These are phyloP conservation scores for Pachyrhizus erosus DNA, from an alignment of 306 rosid species.

Conservation along the genomic window DNA sequence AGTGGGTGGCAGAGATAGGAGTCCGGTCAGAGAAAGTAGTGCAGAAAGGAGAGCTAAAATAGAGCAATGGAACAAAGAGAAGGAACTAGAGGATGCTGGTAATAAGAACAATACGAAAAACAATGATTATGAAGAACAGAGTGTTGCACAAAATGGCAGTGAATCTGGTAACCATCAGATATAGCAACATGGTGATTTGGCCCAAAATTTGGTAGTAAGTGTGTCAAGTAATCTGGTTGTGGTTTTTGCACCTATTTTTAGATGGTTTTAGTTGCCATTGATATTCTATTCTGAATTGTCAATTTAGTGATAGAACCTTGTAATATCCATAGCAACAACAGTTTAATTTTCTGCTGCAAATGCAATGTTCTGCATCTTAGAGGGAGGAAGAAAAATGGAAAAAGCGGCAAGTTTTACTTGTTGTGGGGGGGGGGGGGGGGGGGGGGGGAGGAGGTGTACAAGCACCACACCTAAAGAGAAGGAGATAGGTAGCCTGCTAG, in stretches of 20 bases:
- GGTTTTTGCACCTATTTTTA: conserved; percentile 32
- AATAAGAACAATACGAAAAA: conserved; percentile 44
- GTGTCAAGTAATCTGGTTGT: conserved; percentile 53
- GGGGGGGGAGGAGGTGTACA: no score
- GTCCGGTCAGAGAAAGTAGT: conserved; percentile 86
- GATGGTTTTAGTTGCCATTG: conserved; percentile 42
- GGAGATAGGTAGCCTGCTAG: not conserved
- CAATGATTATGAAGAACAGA: conserved; percentile 53
- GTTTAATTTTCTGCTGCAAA: conserved; percentile 51
- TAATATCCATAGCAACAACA: conserved; percentile 23
- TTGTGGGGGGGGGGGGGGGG: not conserved
- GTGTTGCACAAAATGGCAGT: conserved; percentile 52
- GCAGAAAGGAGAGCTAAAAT: conserved; percentile 95
- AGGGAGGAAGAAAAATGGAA: not conserved
- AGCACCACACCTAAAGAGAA: no score
- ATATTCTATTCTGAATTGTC: conserved; percentile 31
- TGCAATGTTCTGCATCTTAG: conserved; percentile 9
- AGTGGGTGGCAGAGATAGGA: conserved; percentile 69
- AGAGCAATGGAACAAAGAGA: conserved; percentile 96
- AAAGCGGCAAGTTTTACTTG: not conserved
- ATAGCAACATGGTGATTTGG: conserved; percentile 47
- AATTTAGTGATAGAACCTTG: conserved; percentile 42
- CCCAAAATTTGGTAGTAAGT: conserved; percentile 31
- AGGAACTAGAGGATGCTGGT: conserved; percentile 63
- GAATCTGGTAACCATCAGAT: conserved; percentile 60